These are phyloP conservation scores for Cucurbita ficifolia DNA, from an alignment of 306 rosid genomes.

Conservation along the genomic window DNA sequence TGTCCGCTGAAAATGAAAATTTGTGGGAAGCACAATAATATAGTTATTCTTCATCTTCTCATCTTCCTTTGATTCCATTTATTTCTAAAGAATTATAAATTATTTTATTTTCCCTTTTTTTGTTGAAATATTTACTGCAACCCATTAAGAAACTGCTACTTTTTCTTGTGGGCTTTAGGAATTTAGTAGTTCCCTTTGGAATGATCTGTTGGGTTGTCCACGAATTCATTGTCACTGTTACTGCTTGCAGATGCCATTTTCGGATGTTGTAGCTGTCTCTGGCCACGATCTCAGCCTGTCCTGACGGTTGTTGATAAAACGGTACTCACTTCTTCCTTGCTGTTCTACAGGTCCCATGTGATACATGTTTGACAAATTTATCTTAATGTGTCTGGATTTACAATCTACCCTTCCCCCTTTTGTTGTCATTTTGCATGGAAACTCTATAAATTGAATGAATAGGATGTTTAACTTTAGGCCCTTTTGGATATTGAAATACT, in stretches of 20 bases:
- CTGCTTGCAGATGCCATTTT: constrained; percentile 73
- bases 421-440: not conserved
- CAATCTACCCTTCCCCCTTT: not conserved
- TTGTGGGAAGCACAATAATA: too few species aligned
- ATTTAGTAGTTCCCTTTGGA: not conserved
- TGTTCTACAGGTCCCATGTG: not conserved
- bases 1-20: too few species aligned
- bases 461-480: not conserved
- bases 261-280: constrained; percentile 36
- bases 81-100: too few species aligned
- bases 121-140: not conserved
- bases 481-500: not conserved
- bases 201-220: not conserved
- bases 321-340: not conserved
- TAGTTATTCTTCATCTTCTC: too few species aligned
- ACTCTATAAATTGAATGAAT: not conserved
- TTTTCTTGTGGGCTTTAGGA: not conserved
- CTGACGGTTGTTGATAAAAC: not conserved
- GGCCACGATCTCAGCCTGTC: not conserved
- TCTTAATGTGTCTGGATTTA: not conserved
- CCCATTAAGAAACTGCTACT: not conserved
- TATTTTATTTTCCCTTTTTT: not conserved
- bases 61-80: too few species aligned
- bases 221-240: constrained; percentile 18
- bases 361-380: not conserved